A percentile compares a stretch with the other conserved stretches of the same genome.
These are phyloP conservation scores for Grosmannia serpens DNA, from an alignment of 2,329 filamentous ascomycete species.

Conservation along the genomic window DNA sequence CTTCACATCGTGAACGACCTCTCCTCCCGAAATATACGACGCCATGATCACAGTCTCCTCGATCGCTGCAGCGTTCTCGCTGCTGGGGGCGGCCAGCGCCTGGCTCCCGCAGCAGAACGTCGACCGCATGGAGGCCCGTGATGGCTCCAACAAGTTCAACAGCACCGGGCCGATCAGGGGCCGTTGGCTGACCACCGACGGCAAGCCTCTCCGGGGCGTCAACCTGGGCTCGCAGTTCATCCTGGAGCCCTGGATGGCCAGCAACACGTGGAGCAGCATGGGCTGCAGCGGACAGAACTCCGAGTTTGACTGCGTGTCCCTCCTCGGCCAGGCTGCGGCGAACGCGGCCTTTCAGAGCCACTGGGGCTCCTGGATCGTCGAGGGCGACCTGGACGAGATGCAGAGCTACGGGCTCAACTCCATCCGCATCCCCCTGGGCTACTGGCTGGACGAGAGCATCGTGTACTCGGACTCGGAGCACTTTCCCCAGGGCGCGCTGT, in stretches of 20 bases:
- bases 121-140: conserved; percentile 8
- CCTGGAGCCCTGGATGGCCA: conserved; percentile 42
- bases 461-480: conserved; percentile 35
- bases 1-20: too few species aligned
- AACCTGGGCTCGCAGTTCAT: conserved; percentile 42
- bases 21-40: not conserved
- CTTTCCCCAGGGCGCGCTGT: conserved; percentile 35
- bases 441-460: conserved; percentile 40
- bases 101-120: conserved; percentile 9
- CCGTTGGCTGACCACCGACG: conserved; percentile 7
- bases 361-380: conserved; percentile 38
- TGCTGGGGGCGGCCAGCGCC: conserved; percentile 2
- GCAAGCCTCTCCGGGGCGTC: conserved; percentile 32
- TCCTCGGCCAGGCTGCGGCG: conserved; percentile 32
- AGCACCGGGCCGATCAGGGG: not conserved
- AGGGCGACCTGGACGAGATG: conserved; percentile 37
- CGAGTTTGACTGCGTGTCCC: conserved; percentile 42
- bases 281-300: conserved; percentile 33
- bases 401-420: conserved; percentile 38
- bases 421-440: conserved; percentile 42
- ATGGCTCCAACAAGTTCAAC: conserved; percentile 11
- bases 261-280: conserved; percentile 31
- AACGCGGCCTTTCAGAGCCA: conserved; percentile 36
- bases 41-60: not conserved
- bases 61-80: not conserved